Percentiles rank a stretch among this genome's conserved stretches.
Evolutionary conservation across 805 yeast genomes (phyloP).

Genomic region (Kluyveromyces wickerhamii): DNA sequence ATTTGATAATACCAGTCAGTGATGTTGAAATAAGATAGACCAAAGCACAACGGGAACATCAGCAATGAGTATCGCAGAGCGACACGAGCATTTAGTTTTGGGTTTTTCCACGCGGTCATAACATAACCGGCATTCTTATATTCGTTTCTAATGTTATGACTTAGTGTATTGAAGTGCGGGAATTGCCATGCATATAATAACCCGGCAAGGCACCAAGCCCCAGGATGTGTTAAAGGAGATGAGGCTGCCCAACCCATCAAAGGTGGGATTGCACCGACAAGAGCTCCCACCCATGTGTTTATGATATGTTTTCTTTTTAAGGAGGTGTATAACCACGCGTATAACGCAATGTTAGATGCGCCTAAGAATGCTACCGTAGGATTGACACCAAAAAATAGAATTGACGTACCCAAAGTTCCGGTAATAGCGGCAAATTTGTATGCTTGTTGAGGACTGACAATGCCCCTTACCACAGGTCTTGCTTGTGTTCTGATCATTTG

Average conservation of each 20-base stretch:
- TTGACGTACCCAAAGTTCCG: constrained; percentile 62
- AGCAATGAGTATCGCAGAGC: constrained; percentile 82
- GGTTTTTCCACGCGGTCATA: constrained; percentile 95
- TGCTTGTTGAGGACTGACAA: constrained; percentile 69
- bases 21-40: constrained; percentile 66
- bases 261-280: constrained; percentile 99
- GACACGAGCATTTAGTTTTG: constrained; percentile 85
- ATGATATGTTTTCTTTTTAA: constrained; percentile 75
- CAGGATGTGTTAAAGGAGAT: constrained; percentile 71
- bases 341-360: constrained; percentile 65
- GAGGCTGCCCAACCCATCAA: constrained; percentile 99
- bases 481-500: constrained; percentile 82
- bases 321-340: constrained; percentile 88
- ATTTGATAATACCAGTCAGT: constrained; percentile 74
- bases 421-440: constrained; percentile 67
- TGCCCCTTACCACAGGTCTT: constrained; percentile 85
- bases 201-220: constrained; percentile 91
- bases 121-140: constrained; percentile 91
- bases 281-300: constrained; percentile 97
- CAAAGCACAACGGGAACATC: constrained; percentile 91
- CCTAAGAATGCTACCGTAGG: constrained; percentile 81
- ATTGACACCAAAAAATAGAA: constrained; percentile 75
- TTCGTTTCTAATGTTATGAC: constrained; percentile 81
- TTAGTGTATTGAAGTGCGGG: constrained; percentile 91
- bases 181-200: constrained; percentile 96